Evolutionary conservation across 495 filamentous ascomycete genomes (phyloP).

Genomic region (Talaromyces nanjingensis): DNA sequence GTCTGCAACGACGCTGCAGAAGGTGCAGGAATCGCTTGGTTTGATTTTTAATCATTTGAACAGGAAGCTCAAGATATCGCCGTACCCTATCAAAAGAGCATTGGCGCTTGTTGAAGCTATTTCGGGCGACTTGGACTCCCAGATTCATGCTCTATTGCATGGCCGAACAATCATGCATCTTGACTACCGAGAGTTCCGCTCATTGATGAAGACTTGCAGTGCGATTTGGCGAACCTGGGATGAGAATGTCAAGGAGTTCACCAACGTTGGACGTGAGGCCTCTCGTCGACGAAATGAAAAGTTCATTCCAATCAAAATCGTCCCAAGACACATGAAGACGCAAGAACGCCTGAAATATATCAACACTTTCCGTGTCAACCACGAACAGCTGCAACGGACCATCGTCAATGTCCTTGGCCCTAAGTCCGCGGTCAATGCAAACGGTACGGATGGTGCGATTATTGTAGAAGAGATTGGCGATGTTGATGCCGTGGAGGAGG

Average conservation of each 20-base stretch:
- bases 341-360: conserved; percentile 90
- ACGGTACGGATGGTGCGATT: conserved; percentile 51
- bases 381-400: conserved; percentile 93
- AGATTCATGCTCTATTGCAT: conserved; percentile 76
- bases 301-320: conserved; percentile 97
- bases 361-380: conserved; percentile 85
- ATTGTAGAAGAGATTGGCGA: conserved; percentile 92
- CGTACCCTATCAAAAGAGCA: conserved; percentile 87
- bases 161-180: conserved; percentile 85
- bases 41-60: conserved; percentile 90
- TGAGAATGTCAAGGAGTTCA: conserved; percentile 93
- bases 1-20: conserved; percentile 81
- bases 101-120: conserved; percentile 97
- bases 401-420: conserved; percentile 91
- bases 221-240: conserved; percentile 90
- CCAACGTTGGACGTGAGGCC: conserved; percentile 89
- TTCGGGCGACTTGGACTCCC: conserved; percentile 81
- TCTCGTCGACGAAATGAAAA: conserved; percentile 87
- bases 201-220: conserved; percentile 73
- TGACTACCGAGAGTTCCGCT: conserved; percentile 82
- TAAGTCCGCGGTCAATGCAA: conserved; percentile 40
- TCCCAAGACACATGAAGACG: conserved; percentile 72
- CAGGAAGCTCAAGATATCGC: conserved; percentile 90
- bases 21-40: conserved; percentile 81
- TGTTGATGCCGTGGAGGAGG: conserved; percentile 96